Conservation (phyloP, 352 stramenopile genomes). For the Pythium volutum region DNA sequence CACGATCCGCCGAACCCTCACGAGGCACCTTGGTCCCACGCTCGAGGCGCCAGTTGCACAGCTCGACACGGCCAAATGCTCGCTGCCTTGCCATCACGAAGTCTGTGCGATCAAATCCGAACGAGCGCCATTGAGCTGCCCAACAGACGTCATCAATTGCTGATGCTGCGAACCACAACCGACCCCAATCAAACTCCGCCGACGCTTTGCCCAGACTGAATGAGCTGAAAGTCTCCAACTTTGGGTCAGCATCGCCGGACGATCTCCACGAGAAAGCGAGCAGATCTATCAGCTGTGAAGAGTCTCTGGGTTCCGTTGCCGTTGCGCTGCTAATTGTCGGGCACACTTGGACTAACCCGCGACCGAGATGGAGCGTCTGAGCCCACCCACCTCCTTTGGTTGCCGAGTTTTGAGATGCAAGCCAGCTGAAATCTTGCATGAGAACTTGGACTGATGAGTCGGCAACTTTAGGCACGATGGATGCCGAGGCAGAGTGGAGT, state of each 20-base stretch:
- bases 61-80: background rate
- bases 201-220: constrained; percentile 5
- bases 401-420: background rate
- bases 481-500: constrained; percentile 6
- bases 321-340: background rate
- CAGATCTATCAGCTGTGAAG: constrained; percentile 6
- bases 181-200: constrained; percentile 7
- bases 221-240: constrained; percentile 1
- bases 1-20: constrained; percentile 11
- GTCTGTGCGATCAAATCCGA: background rate
- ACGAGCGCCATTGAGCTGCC: background rate
- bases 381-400: background rate
- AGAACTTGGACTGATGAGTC: background rate
- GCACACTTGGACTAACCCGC: background rate
- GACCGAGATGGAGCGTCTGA: constrained; percentile 2
- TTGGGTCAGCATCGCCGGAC: background rate
- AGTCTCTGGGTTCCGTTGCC: background rate
- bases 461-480: background rate
- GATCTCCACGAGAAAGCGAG: constrained; percentile 12
- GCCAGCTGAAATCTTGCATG: constrained; percentile 9
- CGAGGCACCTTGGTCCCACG: constrained; percentile 4
- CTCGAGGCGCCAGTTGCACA: constrained; percentile 14
- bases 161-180: constrained; percentile 1
- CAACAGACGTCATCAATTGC: constrained; percentile 8
- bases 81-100: background rate